Conservation (phyloP, 495 filamentous ascomycete species). For the Podospora pseudocomata region DNA sequence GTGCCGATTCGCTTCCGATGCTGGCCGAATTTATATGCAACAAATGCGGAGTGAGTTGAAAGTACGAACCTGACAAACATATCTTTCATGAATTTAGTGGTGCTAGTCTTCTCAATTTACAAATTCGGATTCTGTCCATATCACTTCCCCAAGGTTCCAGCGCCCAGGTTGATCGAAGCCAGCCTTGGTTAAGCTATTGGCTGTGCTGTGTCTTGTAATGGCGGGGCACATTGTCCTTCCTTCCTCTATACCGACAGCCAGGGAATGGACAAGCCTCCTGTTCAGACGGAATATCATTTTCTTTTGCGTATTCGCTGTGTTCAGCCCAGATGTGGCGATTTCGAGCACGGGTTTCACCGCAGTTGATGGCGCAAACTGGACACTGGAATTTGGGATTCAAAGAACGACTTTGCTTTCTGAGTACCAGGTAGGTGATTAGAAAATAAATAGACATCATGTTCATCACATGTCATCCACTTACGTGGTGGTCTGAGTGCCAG, state of each 20-base stretch:
- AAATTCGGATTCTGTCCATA: neutral
- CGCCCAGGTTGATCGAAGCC: neutral
- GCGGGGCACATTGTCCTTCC: constrained; percentile 2
- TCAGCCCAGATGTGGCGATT: constrained; percentile 1
- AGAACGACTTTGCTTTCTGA: neutral
- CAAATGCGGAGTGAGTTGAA: too few species aligned
- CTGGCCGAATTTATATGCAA: too few species aligned
- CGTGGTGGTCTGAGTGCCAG: neutral
- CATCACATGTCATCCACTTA: neutral
- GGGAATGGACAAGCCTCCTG: neutral
- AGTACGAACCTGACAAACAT: too few species aligned
- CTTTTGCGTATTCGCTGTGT: neutral
- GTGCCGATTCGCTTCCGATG: neutral
- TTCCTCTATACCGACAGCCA: neutral
- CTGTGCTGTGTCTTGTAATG: neutral
- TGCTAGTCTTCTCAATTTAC: neutral
- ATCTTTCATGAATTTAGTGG: too few species aligned
- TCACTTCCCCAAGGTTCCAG: neutral
- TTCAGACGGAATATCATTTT: constrained; percentile 1
- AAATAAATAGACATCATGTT: neutral
- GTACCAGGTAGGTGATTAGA: neutral
- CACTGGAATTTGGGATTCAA: neutral
- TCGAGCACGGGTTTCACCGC: neutral
- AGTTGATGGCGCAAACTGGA: neutral
- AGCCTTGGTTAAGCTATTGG: neutral